Base-by-base conservation (phyloP, 2,329 filamentous ascomycete genomes). In the Mycosphaerella sp. region DNA sequence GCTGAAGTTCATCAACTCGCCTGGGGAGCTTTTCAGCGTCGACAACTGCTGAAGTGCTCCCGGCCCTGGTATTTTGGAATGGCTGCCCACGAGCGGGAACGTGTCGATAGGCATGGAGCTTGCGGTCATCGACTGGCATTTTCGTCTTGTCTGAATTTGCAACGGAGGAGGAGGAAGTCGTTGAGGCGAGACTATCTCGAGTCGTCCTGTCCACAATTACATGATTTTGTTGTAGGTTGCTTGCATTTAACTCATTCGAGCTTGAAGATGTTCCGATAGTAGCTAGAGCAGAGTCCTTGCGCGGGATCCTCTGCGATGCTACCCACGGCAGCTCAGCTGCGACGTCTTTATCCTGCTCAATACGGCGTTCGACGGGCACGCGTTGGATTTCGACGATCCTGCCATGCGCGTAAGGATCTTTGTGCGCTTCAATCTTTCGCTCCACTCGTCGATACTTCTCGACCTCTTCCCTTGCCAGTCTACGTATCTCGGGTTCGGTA, bases 391-490 rank as follows among this genome's bases (percentile, higher is more conserved):
- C 52, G 7, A 63, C 54, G 58, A 66, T 52, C 9, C 55, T 55
- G 9, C 65, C 64, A 57, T 68, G 63, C 27, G 61, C 60, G 35
- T 62, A 69, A 6, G 62, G 48, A 21, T 59, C 52, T 2, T 56
- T 53, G 50, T 68, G 66, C 14, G 56, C 55, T 32, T 66, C 61
- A 36, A 69, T 49, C 49, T 56, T 63, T n/a, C 66, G 60, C 55
- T 68, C 66, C 6, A 61, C 62, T 45, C 63, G 59, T 14, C 66
- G 60, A 48, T 66, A 69, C 9, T 59, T 59, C 18, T 60, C 59
- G 35, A 69, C 57, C 41, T 69, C 66, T 28, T 69, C 64, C 25
- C 65, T 57, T 28, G 66, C 65, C 35, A 68, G 62, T 37, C 51
- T 58, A 2, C 65, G 59, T 27, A 68, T 62, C 27, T 66, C 61